phyloP scores from a whole-genome alignment of 2,329 filamentous ascomycete species.

The Blastomyces emzantsi region DNA sequence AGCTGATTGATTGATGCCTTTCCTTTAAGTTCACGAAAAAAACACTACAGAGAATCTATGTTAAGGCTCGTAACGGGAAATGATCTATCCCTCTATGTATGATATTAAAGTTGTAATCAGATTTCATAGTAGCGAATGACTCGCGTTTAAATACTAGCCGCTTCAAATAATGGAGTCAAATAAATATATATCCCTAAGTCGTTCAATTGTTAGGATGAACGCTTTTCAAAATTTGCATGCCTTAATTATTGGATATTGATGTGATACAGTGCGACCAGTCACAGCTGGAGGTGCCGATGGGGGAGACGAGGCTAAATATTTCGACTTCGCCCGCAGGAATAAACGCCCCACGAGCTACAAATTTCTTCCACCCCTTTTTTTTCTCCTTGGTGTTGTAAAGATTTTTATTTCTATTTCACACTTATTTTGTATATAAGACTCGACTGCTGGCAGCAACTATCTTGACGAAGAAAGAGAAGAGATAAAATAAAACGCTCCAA shows the following conservation, averaged over 20 bases:
- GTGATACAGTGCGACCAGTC: background rate
- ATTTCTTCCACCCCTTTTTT: background rate
- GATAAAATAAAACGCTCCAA: slow-evolving; percentile 13
- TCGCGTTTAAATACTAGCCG: too few relatives aligned
- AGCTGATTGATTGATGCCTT: background rate
- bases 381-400: background rate
- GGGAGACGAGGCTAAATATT: background rate
- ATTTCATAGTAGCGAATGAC: too few relatives aligned
- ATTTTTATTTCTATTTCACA: background rate
- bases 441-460: background rate
- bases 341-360: background rate
- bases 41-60: background rate
- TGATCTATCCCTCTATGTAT: background rate
- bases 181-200: background rate
- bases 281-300: background rate
- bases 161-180: background rate
- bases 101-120: slow-evolving; percentile 2
- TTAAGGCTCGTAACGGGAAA: background rate
- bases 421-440: background rate
- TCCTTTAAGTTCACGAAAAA: background rate
- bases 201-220: background rate
- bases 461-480: background rate
- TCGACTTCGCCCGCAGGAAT: background rate
- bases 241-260: background rate
- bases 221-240: too few relatives aligned